Evolutionary conservation across 352 stramenopile species (phyloP), one percentile per base, ranked within the genome.

Genomic region (Globisporangium abappressorium): DNA sequence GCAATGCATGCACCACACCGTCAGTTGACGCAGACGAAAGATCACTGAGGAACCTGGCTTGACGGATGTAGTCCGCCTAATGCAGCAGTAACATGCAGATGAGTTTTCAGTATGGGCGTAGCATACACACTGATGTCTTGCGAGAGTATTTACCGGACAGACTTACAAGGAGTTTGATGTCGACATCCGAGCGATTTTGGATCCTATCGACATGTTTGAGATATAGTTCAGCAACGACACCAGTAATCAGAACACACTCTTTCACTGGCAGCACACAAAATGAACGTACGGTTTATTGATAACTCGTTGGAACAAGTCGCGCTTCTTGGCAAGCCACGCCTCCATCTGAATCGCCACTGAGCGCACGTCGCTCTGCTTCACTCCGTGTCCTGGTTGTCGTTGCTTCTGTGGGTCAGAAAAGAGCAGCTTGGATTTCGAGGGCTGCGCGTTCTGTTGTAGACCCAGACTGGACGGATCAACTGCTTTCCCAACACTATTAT

Each of bases 131-230:
- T 28, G 7, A 0, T 30, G 38, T 1, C 15, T 49, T 64, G 33
- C 24, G 20, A 34, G 20, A 14, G 11, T 2, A 34, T 34, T 34
- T 14, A 5, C 36, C 36, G 12, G 2, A 51, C 8, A 34, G 8
- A 59, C 64, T 22, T 62, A 87, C 77, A 63, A 87, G 51, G 8
- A 87, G 61, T 64, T 85, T 87, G 41, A 85, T 62, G 62, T 85
- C 79, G 20, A 84, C 46, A n/a, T 85, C 77, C 3, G 71, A 77
- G 30, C 79, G 71, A 33, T 76, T 73, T 41, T 82, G 68, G 47
- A 82, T 75, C 14, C 77, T 87, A 61, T 43, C 33, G 20, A 30
- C 15, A 18, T 7, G 18, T 49, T 49, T 22, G 15, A 18, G 5
- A 49, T 8, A 49, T n/a, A 61, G 15, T 24, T 18, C 33, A 20